A percentile compares a stretch with the other conserved stretches of the same genome.
Evolutionary conservation across 257 asterid species (phyloP).

Genomic region (Cordia subcordata): DNA sequence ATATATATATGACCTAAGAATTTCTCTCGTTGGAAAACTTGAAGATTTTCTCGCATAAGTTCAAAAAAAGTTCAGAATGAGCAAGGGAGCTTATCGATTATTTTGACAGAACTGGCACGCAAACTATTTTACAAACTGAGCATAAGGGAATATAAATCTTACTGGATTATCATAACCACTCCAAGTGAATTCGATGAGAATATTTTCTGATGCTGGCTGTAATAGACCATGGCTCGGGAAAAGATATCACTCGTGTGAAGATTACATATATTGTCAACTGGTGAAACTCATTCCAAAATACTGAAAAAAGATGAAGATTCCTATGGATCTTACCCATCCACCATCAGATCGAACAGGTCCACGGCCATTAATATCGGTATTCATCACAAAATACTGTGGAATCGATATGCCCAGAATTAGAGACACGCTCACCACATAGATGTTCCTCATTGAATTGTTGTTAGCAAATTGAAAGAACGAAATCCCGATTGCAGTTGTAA

Average conservation of each 20-base stretch:
- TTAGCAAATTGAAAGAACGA: slow-evolving; percentile 85
- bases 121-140: no score
- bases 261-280: no score
- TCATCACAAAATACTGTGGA: slow-evolving; percentile 77
- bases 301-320: not conserved
- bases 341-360: slow-evolving; percentile 82
- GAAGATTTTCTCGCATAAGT: no score
- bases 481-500: slow-evolving; percentile 82
- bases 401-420: slow-evolving; percentile 80
- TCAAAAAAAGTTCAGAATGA: no score
- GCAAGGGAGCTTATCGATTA: no score
- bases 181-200: no score
- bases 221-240: not conserved
- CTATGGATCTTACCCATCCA: slow-evolving; percentile 73
- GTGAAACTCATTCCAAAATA: not conserved
- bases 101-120: no score
- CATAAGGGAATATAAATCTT: no score
- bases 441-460: slow-evolving; percentile 88
- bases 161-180: no score
- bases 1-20: no score
- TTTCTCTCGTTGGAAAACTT: no score
- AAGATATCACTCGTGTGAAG: not conserved
- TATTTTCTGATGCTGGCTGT: no score
- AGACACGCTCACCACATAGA: slow-evolving; percentile 69
- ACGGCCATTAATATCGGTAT: slow-evolving; percentile 65